These are phyloP conservation scores for Oenanthe sinensis DNA, from an alignment of 129 eudicot species.

Conservation along the genomic window DNA sequence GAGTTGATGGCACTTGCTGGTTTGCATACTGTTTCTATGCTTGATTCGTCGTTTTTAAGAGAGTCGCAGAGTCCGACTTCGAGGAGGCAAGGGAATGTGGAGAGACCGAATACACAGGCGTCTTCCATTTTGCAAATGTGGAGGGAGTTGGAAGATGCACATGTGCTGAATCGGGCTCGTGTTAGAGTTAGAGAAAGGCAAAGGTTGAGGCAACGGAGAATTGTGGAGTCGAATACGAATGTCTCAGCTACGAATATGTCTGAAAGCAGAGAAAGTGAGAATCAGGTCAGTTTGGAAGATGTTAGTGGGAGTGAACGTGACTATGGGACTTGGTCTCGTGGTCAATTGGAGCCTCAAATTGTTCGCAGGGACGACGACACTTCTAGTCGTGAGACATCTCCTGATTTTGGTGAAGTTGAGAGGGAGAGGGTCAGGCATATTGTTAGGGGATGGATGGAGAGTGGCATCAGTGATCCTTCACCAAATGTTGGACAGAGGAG, in stretches of 20 bases:
- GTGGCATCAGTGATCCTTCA: constrained; percentile 52
- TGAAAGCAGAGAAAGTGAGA: constrained; percentile 51
- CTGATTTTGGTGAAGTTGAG: constrained; percentile 92
- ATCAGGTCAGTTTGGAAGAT: constrained; percentile 53
- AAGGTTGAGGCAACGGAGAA: constrained; percentile 66
- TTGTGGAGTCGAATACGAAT: constrained; percentile 57
- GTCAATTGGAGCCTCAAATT: constrained; percentile 42
- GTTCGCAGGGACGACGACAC: constrained; percentile 36
- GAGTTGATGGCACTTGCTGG: constrained; percentile 98
- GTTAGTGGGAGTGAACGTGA: constrained; percentile 73
- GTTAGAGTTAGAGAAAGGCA: constrained; percentile 75
- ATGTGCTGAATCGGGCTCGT: constrained; percentile 60
- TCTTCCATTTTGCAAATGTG: constrained; percentile 96
- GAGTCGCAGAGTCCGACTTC: constrained; percentile 82
- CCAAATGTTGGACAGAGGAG: constrained; percentile 46
- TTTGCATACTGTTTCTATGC: constrained; percentile 88
- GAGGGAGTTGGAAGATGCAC: constrained; percentile 97
- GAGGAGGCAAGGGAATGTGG: constrained; percentile 72
- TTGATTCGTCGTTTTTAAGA: constrained; percentile 79
- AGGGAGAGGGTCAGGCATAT: constrained; percentile 98
- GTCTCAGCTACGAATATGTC: constrained; percentile 46
- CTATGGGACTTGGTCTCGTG: constrained; percentile 58
- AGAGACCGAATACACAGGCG: constrained; percentile 69
- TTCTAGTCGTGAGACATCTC: constrained; percentile 85
- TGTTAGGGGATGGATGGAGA: constrained; percentile 98